phyloP scores from a whole-genome alignment of 2,329 filamentous ascomycete genomes.

The Lasiodiplodia hormozganensis region DNA sequence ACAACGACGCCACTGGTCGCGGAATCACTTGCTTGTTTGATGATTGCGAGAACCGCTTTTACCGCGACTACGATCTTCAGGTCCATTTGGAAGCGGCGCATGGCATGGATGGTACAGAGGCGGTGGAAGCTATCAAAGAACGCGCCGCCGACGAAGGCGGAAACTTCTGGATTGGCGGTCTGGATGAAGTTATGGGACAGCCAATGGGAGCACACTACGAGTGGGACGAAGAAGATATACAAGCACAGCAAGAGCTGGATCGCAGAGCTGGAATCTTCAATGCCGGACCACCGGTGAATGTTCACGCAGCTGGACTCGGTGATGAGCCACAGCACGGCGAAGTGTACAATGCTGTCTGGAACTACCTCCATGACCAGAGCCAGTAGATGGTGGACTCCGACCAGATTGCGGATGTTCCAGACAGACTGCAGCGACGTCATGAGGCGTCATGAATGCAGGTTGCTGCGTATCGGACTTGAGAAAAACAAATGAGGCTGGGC shows the following conservation, averaged over 20 bases:
- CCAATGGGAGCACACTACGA: not conserved
- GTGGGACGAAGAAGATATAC: conserved; percentile 20
- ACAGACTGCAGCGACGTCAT: not conserved
- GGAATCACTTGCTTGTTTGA: conserved; percentile 60
- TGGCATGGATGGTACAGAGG: conserved; percentile 41
- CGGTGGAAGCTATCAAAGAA: conserved; percentile 49
- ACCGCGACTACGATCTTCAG: conserved; percentile 64
- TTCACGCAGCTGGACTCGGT: conserved; percentile 6
- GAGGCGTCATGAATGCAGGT: not conserved
- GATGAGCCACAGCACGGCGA: conserved; percentile 5
- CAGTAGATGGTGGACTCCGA: not conserved
- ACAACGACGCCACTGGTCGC: conserved; percentile 56
- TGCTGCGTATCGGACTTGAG: not conserved
- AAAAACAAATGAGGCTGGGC: no score
- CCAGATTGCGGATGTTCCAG: not conserved
- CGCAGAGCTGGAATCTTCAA: conserved; percentile 19
- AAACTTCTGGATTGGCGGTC: conserved; percentile 55
- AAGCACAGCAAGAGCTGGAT: conserved; percentile 25
- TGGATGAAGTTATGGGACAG: conserved; percentile 29
- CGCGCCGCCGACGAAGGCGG: conserved; percentile 50
- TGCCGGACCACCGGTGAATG: conserved; percentile 6
- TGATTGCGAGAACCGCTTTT: conserved; percentile 49
- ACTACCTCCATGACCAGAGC: conserved; percentile 22
- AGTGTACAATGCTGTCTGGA: conserved; percentile 20
- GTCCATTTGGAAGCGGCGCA: conserved; percentile 60